Evolutionary conservation across 495 filamentous ascomycete genomes (phyloP), one percentile per base, ranked within the genome.

Genomic region (Aeminium ludgeri): DNA sequence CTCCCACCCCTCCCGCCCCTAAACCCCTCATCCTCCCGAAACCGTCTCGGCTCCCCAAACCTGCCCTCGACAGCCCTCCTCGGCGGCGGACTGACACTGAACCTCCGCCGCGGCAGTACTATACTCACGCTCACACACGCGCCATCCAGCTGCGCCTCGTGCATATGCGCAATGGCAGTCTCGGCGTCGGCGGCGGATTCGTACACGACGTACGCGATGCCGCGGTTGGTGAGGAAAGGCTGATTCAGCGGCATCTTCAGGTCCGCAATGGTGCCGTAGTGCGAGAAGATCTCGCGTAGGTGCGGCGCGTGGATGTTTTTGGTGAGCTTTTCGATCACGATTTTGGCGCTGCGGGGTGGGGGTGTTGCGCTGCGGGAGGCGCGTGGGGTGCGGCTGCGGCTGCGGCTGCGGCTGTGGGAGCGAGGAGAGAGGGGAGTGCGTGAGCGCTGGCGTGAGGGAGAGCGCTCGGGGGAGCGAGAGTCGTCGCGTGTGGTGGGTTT

Each of bases 61-160:
- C 45, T 16, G 35, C 43, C 32, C 16, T 37, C 40, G 30, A 45
- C 37, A 16, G 30, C 33, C 27, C 45, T 17, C 30, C 36, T 46
- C 20, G 54, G 44, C 16, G 56, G 44, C 13, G 63, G 62, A 33
- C 62, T 59, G 35, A 57, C 56, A 6, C 57, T 56, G 39, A 62
- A 61, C 20, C 53, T 49, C 43, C 82, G 79, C 37, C 84, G 80
- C 1, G 87, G 87, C 18, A 95, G 65, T 18, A 96, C 86, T 48
- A 96, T 92, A 39, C 86, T 94, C 19, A 99, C 89, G 50, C 78
- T 80, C 57, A 99, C 76, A 15, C 76, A 61, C 12, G 80, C 70
- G 30, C 89, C 91, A 62, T 99, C 89, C 32, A 99, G 64, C 49
- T 95, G 83, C 11, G 84, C 84, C 66, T 99, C 89, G 57, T 99